A percentile compares a stretch with the other conserved stretches of the same genome.
Evolutionary conservation across 306 rosid genomes (phyloP).

Genomic region (Dalbergia oliveri): DNA sequence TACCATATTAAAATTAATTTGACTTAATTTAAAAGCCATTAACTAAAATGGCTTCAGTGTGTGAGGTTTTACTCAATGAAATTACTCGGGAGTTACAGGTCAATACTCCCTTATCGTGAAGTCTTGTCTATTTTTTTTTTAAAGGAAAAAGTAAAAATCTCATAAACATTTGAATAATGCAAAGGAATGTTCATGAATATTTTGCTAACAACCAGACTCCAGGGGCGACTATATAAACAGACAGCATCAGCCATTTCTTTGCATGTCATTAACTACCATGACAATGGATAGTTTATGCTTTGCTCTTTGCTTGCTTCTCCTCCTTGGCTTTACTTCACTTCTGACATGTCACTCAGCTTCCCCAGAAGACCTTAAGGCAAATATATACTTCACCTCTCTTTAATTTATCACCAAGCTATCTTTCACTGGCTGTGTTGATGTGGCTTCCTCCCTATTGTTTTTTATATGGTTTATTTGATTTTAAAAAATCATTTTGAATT

Average conservation of each 20-base stretch:
- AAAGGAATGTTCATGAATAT: conserved; percentile 10
- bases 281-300: conserved; percentile 21
- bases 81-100: no score
- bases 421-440: no score
- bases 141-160: background rate
- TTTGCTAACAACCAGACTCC: background rate
- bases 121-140: background rate
- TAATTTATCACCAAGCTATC: background rate
- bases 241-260: background rate
- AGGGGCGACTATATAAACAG: conserved; percentile 7
- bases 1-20: no score
- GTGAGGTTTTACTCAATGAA: no score
- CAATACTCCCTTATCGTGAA: background rate
- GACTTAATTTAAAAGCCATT: no score
- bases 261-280: background rate
- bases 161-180: background rate
- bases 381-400: background rate
- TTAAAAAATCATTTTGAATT: no score
- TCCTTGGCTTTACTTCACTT: conserved; percentile 29
- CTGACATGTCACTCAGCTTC: conserved; percentile 37
- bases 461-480: no score
- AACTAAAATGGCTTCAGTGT: no score
- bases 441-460: no score
- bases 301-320: conserved; percentile 31
- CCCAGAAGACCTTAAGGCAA: conserved; percentile 33